Evolutionary conservation across 2,329 filamentous ascomycete species (phyloP), one percentile per base, ranked within the genome.

Genomic region (Penicillium sp.): DNA sequence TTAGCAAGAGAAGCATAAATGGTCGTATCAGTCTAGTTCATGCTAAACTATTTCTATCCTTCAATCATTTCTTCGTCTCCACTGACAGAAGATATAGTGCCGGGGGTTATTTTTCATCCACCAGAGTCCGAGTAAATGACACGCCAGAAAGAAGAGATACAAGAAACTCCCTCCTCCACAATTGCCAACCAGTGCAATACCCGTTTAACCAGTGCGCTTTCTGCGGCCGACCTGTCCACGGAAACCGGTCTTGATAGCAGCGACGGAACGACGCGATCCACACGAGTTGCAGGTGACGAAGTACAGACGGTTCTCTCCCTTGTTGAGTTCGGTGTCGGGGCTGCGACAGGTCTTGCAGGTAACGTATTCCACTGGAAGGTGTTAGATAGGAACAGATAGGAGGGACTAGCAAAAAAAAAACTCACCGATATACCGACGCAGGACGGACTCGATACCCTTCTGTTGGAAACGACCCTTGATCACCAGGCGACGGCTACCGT

Each of bases 381-480:
- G 18, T 40, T 44, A 54, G 22, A 36, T 27, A 18, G 6, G 34
- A 18, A 51, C 44, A 51, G 37, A 10, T 16, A 8, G 39, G 5
- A n/a, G 11, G 11, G 27, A 41, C 46, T 22, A 5, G 32, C 27
- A 28, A 40, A 16, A 18, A 28, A 40, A 16, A 18, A 38, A 78
- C 82, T 70, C 76, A 89, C 86, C 87, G 69, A 95, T 96, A 72
- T 95, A 95, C 77, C 91, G 87, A 75, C 91, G 81, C 68, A 97
- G 74, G 43, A 97, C 89, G 73, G 94, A 95, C 78, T 98, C 93
- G 67, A 97, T 90, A 77, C 97, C 91, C 77, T 96, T 96, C 77
- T 97, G 91, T 74, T 97, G 91, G 86, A 98, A 98, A 67, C 93
- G 88, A 78, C 93, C 93, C 80, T 95, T 96, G 81, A 98, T 98